phyloP scores from a whole-genome alignment of 495 filamentous ascomycete species.

The Hypoxylon cercidicola region DNA sequence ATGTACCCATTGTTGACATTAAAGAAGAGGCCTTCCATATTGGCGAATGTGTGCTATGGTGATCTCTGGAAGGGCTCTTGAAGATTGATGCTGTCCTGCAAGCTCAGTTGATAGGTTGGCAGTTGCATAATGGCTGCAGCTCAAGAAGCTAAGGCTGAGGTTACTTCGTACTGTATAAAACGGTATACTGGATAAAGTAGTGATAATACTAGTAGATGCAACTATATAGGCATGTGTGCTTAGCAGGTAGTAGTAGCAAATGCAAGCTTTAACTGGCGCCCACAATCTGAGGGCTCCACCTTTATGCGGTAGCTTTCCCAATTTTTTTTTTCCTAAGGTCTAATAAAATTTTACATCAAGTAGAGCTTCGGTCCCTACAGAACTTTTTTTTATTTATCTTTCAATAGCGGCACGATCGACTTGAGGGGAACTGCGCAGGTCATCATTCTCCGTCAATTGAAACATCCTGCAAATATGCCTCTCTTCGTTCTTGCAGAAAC shows the following conservation, averaged over 20 bases:
- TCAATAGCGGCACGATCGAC: slow-evolving; percentile 19
- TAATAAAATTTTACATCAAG: slow-evolving; percentile 37
- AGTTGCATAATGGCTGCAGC: slow-evolving; percentile 23
- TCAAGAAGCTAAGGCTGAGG: slow-evolving; percentile 24
- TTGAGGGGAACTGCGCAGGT: slow-evolving; percentile 45
- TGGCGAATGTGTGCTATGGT: slow-evolving; percentile 44
- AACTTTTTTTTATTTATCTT: slow-evolving; percentile 20
- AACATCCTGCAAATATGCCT: slow-evolving; percentile 65
- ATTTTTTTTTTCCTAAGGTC: slow-evolving; percentile 28
- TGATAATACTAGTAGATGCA: not conserved
- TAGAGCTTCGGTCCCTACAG: slow-evolving; percentile 19
- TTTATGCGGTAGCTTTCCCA: slow-evolving; percentile 39
- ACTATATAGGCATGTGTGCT: not conserved
- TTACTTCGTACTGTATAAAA: slow-evolving; percentile 18
- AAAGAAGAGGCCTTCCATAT: slow-evolving; percentile 95
- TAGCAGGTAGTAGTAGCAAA: not conserved
- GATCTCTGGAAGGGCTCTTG: slow-evolving; percentile 44
- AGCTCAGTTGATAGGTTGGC: slow-evolving; percentile 10
- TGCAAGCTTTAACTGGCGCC: slow-evolving; percentile 25
- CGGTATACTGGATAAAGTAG: slow-evolving; percentile 10
- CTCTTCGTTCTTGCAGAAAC: slow-evolving; percentile 91
- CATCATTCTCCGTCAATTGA: slow-evolving; percentile 9
- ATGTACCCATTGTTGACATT: slow-evolving; percentile 97
- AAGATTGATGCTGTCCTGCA: slow-evolving; percentile 28
- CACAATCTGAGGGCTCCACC: slow-evolving; percentile 23